Percentiles rank a stretch among this genome's conserved stretches.
These are phyloP conservation scores for Backusella psychrophila DNA, from an alignment of 192 early-diverging fungal species.

Conservation along the genomic window DNA sequence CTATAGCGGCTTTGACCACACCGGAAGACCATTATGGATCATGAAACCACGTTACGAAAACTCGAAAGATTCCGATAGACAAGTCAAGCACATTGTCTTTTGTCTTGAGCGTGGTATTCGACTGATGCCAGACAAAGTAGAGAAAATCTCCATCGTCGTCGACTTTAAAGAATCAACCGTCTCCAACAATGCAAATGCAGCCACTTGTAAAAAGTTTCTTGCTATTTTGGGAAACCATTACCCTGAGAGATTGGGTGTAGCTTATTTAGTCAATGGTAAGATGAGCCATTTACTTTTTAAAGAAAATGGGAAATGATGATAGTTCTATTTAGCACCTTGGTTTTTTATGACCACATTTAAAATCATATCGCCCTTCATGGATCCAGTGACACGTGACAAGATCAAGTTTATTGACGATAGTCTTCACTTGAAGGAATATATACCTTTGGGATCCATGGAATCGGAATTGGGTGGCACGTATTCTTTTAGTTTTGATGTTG, in stretches of 20 bases:
- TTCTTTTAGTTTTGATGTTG: conserved; percentile 66
- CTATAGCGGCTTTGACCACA: conserved; percentile 74
- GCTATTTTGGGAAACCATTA: conserved; percentile 83
- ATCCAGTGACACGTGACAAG: conserved; percentile 83
- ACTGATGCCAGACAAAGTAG: conserved; percentile 68
- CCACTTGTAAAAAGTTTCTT: conserved; percentile 73
- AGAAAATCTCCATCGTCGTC: conserved; percentile 72
- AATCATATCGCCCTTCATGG: conserved; percentile 85
- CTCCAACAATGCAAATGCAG: conserved; percentile 65
- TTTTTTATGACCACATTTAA: conserved; percentile 84
- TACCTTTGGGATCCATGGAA: conserved; percentile 25
- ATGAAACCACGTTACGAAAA: conserved; percentile 78
- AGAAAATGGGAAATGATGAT: too few relatives aligned
- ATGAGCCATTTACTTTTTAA: neutral
- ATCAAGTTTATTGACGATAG: conserved; percentile 28
- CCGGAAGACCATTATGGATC: conserved; percentile 70
- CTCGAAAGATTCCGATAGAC: conserved; percentile 64
- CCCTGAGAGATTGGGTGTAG: conserved; percentile 68
- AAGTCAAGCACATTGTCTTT: conserved; percentile 80
- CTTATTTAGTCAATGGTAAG: neutral
- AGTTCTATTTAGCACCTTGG: too few relatives aligned
- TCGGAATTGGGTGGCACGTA: conserved; percentile 32
- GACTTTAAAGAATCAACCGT: conserved; percentile 69
- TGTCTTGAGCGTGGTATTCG: conserved; percentile 76
- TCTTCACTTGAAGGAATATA: conserved; percentile 17